Evolutionary conservation across 148 eudicot species (phyloP).

Genomic region (Suaeda aralocaspica): DNA sequence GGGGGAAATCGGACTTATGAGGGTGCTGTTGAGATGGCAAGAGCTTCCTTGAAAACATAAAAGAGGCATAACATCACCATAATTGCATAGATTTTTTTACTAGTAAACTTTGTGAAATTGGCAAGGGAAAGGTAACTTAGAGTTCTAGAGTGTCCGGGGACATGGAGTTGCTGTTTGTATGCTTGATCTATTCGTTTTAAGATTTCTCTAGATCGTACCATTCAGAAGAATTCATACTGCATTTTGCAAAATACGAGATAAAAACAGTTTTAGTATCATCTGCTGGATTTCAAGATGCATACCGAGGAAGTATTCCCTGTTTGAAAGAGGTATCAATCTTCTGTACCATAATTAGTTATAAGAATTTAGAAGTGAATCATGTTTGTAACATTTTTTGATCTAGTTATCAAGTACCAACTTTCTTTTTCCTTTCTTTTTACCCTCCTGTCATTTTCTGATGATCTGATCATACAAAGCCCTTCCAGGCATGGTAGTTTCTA

Average conservation of each 20-base stretch:
- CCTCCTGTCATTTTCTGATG: too few species aligned
- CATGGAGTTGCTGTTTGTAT: neutral
- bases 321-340: neutral
- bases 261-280: slow-evolving; percentile 4
- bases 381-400: neutral
- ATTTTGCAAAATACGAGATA: slow-evolving; percentile 1
- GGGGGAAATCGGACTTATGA: slow-evolving; percentile 34
- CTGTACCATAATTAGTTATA: neutral
- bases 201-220: neutral
- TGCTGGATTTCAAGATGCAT: neutral
- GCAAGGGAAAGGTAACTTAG: neutral
- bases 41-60: slow-evolving; percentile 31
- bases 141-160: neutral
- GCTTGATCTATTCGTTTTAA: neutral
- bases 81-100: neutral
- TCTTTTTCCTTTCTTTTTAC: too few species aligned
- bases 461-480: neutral
- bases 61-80: neutral
- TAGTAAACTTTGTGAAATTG: neutral
- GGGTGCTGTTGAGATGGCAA: slow-evolving; percentile 38
- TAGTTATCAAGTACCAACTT: too few species aligned
- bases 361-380: neutral
- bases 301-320: neutral
- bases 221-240: neutral
- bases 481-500: too few species aligned